Evolutionary conservation across 495 filamentous ascomycete species (phyloP).

Genomic region (Aspergillus avenaceus): DNA sequence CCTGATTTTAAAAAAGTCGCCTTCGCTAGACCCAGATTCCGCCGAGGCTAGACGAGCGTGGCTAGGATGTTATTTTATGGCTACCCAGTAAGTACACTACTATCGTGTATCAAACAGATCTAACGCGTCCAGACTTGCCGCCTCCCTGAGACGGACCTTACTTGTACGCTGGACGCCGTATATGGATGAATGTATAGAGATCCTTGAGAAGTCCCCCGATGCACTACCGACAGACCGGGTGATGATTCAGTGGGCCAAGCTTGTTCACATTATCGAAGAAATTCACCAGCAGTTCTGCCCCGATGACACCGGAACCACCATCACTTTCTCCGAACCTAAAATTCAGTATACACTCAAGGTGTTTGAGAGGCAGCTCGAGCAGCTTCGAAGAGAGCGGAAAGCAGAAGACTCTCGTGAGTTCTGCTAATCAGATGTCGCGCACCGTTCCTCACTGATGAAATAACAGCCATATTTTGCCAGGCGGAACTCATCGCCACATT

Average conservation of each 20-base stretch:
- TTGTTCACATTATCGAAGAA: conserved; percentile 79
- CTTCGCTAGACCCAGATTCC: conserved; percentile 55
- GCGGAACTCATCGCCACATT: conserved; percentile 54
- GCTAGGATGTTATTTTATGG: conserved; percentile 77
- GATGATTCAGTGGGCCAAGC: conserved; percentile 70
- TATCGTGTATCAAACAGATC: conserved; percentile 15
- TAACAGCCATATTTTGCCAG: conserved; percentile 25
- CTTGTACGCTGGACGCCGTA: conserved; percentile 78
- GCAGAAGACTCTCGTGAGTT: conserved; percentile 35
- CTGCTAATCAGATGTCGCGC: not conserved
- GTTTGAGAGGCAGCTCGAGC: conserved; percentile 71
- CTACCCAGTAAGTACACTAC: conserved; percentile 41
- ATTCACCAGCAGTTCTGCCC: conserved; percentile 69
- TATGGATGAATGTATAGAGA: conserved; percentile 78
- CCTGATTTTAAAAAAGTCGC: conserved; percentile 33
- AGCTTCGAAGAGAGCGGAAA: conserved; percentile 57
- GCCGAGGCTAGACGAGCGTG: conserved; percentile 75
- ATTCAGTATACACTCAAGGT: conserved; percentile 69
- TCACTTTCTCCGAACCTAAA: conserved; percentile 69
- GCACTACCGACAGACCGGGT: conserved; percentile 67
- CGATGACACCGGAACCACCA: conserved; percentile 62
- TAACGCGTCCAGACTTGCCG: conserved; percentile 58
- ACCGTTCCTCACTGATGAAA: not conserved
- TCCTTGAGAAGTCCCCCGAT: conserved; percentile 67
- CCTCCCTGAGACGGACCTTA: conserved; percentile 77